These are phyloP conservation scores for Fusarium sororula DNA, from an alignment of 2,329 filamentous ascomycete species.

Conservation along the genomic window DNA sequence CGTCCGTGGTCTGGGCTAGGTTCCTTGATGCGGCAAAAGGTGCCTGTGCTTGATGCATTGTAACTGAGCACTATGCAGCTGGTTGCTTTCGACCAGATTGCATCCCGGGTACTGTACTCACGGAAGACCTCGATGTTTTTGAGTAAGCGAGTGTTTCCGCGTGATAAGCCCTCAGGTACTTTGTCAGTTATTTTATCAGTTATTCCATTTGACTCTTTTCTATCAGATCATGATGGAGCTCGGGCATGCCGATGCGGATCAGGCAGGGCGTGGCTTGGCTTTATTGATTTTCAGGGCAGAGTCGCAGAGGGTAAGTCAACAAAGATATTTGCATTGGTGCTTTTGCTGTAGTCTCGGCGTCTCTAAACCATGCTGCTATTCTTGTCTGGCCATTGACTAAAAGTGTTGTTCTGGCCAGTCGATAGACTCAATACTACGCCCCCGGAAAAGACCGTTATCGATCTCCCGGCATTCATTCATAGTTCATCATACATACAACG, in stretches of 20 bases:
- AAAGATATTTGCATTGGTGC: background rate
- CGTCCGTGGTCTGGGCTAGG: background rate
- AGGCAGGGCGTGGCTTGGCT: constrained; percentile 25
- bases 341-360: background rate
- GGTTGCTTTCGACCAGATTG: constrained; percentile 12
- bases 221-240: constrained; percentile 24
- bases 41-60: constrained; percentile 13
- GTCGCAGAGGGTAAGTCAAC: background rate
- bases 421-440: background rate
- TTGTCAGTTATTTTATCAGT: constrained; percentile 12
- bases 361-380: background rate
- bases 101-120: background rate
- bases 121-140: background rate
- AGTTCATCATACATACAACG: background rate
- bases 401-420: background rate
- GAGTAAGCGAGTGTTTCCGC: background rate
- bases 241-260: constrained; percentile 21
- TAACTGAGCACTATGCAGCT: constrained; percentile 24
- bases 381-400: background rate
- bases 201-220: background rate
- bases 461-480: constrained; percentile 4
- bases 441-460: constrained; percentile 27
- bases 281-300: constrained; percentile 25
- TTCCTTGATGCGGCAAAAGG: background rate
- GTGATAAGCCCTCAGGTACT: background rate